Evolutionary conservation across 2,329 filamentous ascomycete species (phyloP).

Genomic region (Venturia aucupariae): DNA sequence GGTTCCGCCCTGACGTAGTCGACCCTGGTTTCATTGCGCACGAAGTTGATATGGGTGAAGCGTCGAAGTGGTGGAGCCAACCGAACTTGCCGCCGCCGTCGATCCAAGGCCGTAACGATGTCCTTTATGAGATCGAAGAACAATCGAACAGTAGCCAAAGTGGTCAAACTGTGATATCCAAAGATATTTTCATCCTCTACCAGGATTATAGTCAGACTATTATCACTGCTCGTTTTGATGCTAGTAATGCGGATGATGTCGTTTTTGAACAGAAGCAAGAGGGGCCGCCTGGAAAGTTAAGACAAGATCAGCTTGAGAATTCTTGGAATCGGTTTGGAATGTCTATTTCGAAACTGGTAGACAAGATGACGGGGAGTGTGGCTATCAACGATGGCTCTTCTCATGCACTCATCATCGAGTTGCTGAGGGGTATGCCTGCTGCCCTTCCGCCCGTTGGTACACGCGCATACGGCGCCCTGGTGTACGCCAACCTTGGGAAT

Average conservation of each 20-base stretch:
- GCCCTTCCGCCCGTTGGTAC: constrained; percentile 79
- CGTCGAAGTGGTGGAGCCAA: constrained; percentile 80
- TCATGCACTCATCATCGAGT: constrained; percentile 64
- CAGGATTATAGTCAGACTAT: constrained; percentile 95
- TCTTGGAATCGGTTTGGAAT: constrained; percentile 74
- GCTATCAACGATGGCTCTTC: constrained; percentile 80
- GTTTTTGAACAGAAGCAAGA: constrained; percentile 80
- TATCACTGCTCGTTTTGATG: constrained; percentile 70
- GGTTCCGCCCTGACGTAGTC: constrained; percentile 28
- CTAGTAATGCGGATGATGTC: constrained; percentile 62
- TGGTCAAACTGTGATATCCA: constrained; percentile 62
- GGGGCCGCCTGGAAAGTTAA: constrained; percentile 65
- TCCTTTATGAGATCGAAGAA: constrained; percentile 76
- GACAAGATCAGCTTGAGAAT: constrained; percentile 87
- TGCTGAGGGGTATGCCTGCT: constrained; percentile 63
- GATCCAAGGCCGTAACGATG: constrained; percentile 73
- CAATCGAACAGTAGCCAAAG: constrained; percentile 59
- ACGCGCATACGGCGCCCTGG: constrained; percentile 79
- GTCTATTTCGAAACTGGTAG: constrained; percentile 62
- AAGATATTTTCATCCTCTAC: constrained; percentile 80
- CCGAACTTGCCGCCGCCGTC: constrained; percentile 69
- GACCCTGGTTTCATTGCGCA: constrained; percentile 66
- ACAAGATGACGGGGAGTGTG: constrained; percentile 59
- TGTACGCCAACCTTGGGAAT: constrained; percentile 93
- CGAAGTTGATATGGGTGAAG: constrained; percentile 69